Evolutionary conservation across 495 filamentous ascomycete genomes (phyloP).

Genomic region (Aspergillus sparsus): DNA sequence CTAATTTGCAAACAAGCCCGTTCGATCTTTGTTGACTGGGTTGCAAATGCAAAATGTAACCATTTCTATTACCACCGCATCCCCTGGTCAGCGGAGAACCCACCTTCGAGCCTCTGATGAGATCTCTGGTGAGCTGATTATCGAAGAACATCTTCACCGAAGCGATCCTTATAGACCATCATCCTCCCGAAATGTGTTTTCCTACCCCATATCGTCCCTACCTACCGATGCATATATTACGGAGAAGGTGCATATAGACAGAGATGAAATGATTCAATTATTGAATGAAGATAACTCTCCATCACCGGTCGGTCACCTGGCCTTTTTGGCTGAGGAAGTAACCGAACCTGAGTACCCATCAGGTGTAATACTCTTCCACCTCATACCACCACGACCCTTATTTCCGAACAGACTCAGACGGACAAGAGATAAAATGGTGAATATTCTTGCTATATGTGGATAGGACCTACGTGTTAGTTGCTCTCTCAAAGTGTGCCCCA

Average conservation of each 20-base stretch:
- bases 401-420: neutral
- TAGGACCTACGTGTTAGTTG: neutral
- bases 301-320: neutral
- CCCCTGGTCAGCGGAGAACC: no score
- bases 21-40: no score
- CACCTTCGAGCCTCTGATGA: no score
- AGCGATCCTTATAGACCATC: neutral
- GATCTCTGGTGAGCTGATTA: neutral
- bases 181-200: neutral
- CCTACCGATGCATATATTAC: neutral
- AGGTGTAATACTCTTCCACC: neutral
- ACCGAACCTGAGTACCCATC: neutral
- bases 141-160: slow-evolving; percentile 2
- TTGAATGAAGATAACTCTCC: neutral
- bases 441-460: neutral
- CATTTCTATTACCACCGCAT: no score
- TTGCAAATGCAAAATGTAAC: no score
- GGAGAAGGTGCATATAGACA: neutral
- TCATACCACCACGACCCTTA: neutral
- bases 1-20: no score
- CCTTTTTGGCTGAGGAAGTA: neutral
- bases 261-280: neutral
- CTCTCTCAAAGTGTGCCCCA: neutral
- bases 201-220: neutral
- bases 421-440: neutral